Base-by-base conservation (phyloP, 768 basidiomycete species). In the Pulveroboletus sp. region DNA sequence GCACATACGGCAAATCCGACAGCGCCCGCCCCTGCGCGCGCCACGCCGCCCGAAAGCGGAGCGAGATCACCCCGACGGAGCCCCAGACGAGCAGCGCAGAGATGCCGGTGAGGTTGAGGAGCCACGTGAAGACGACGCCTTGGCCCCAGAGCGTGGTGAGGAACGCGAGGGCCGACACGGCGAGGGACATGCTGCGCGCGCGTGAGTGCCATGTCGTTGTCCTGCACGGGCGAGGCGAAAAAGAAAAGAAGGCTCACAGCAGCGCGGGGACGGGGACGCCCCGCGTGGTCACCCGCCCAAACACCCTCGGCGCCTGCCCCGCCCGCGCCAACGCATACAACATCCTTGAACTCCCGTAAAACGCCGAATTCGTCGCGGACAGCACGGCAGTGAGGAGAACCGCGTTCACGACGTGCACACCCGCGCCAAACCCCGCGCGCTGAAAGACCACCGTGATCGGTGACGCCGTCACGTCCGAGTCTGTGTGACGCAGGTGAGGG, bases 41-140 rank as follows among this genome's bases (percentile, higher is more conserved):
- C 70, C 80, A 86, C 4, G 82, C 84, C n/a, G 61, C 56, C 20
- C 83, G 76, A 71, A 88, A 87, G 25, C 83, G 79, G 31, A 85
- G 60, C 5, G 76, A 79, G 29, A 79, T 80, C 27, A 71, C 16
- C 9, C 74, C 76, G 50, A 84, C 80, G 24, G 78, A 75, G 21
- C 75, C 77, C 84, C 85, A 87, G 35, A 83, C 81, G 50, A 87
- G 74, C 41, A 87, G 69, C 2, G 82, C 80, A 2, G 80, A 83
- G 38, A 87, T 80, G 35, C 85, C 83, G 8, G 80, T 81, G 43
- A 85, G 68, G 54, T 83, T 81, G 42, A 84, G 67, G 10, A 85
- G 69, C 84, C 78, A 80, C 2, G 72, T 75, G 53, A 82, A 80
- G 35, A 76, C 77, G 47, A 78, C 59, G 12, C 77, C 77, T 39